phyloP scores from a whole-genome alignment of 2,329 filamentous ascomycete genomes.

The Zalaria sp. region DNA sequence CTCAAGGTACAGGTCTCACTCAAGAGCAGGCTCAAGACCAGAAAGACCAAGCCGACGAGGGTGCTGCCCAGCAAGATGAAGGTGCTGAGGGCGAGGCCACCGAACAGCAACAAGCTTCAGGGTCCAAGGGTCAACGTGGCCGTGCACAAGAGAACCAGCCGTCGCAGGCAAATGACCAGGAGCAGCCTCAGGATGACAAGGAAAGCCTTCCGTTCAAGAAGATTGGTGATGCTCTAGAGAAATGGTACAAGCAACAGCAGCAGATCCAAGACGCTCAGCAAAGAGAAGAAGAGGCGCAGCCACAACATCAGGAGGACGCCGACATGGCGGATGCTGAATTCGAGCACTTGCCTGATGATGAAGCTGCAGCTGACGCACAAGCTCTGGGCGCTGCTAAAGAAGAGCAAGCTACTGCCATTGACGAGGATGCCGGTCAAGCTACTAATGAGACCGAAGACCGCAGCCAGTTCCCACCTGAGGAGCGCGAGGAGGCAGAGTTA shows the following conservation, averaged over 20 bases:
- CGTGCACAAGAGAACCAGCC: slow-evolving; percentile 4
- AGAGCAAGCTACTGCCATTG: slow-evolving; percentile 72
- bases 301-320: slow-evolving; percentile 39
- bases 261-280: slow-evolving; percentile 47
- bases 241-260: slow-evolving; percentile 78
- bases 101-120: slow-evolving; percentile 26
- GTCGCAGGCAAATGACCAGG: slow-evolving; percentile 4
- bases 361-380: slow-evolving; percentile 72
- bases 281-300: slow-evolving; percentile 38
- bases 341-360: slow-evolving; percentile 79
- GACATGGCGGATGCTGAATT: slow-evolving; percentile 74
- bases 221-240: slow-evolving; percentile 80
- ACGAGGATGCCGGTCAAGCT: slow-evolving; percentile 80
- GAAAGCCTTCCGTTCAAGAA: slow-evolving; percentile 69
- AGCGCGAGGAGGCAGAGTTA: slow-evolving; percentile 13
- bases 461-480: slow-evolving; percentile 17
- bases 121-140: slow-evolving; percentile 7
- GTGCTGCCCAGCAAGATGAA: slow-evolving; percentile 46
- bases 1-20: slow-evolving; percentile 40
- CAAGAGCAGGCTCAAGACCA: slow-evolving; percentile 50
- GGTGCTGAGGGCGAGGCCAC: slow-evolving; percentile 52
- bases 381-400: slow-evolving; percentile 79
- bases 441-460: slow-evolving; percentile 34
- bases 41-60: slow-evolving; percentile 35
- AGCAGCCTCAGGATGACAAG: slow-evolving; percentile 3